phyloP scores from a whole-genome alignment of 2,329 filamentous ascomycete genomes.

The Thelonectria olida region DNA sequence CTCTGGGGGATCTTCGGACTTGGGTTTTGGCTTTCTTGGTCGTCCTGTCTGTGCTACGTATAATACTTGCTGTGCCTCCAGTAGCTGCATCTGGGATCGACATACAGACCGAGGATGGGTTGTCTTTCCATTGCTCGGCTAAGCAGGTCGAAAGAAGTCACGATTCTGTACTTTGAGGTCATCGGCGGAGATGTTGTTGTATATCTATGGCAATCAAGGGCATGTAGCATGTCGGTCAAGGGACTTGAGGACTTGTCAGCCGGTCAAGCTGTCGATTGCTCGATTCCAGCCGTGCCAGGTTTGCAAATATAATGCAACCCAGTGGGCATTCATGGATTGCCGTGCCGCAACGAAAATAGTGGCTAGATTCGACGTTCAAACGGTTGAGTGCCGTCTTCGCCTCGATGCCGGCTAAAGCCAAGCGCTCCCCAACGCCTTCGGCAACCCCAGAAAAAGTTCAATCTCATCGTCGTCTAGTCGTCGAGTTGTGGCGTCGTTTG shows the following conservation, averaged over 20 bases:
- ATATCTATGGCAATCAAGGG: not conserved
- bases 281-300: too few relatives aligned
- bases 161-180: too few relatives aligned
- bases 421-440: conserved; percentile 10
- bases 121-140: not conserved
- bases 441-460: not conserved
- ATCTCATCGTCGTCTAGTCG: conserved; percentile 4
- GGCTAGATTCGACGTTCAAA: conserved; percentile 1
- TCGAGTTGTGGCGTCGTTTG: conserved; percentile 31
- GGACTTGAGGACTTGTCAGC: not conserved
- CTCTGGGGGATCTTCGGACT: conserved; percentile 12
- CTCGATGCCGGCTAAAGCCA: conserved; percentile 19
- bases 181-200: not conserved
- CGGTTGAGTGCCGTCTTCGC: conserved; percentile 8
- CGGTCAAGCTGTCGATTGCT: not conserved
- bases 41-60: conserved; percentile 2
- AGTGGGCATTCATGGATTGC: conserved; percentile 6
- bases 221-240: not conserved
- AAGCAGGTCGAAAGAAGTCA: not conserved
- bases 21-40: conserved; percentile 10
- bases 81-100: conserved; percentile 16
- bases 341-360: conserved; percentile 6
- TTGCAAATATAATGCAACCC: conserved; percentile 4
- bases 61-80: conserved; percentile 5
- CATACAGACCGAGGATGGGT: not conserved